Base-by-base conservation (phyloP, 345 rosid species). In the Aethionema arabicum region DNA sequence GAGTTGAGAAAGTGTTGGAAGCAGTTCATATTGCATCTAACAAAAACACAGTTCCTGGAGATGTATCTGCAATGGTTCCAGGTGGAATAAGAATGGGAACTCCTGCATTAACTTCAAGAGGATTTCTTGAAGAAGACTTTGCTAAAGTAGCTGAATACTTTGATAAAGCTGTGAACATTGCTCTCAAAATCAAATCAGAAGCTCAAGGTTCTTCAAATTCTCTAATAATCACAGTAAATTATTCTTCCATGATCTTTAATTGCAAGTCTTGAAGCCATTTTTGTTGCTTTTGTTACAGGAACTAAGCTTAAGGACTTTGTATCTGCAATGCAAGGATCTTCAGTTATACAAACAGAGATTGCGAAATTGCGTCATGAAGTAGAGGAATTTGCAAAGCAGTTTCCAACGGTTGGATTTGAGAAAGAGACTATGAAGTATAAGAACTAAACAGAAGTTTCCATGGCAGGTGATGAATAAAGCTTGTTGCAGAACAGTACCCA, bases 41-140 rank as follows among this genome's bases (percentile, higher is more conserved):
- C 88, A 93, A 93, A 72, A 93, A 93, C 81, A 93, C 99, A 30
- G 97, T 93, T 65, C 99, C 99, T 12, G 99, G 99, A 65, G 99
- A 93, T 72, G 99, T 93, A 69, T 93, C 99, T 66, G 99, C 99
- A 54, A 93, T 93, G 99, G 99, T 93, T 74, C 99, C 99, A 31
- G 99, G 99, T 59, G 99, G 99, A 82, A 93, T 93, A 74, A 81
- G 99, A 72, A 93, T 93, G 99, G 99, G 99, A 69, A 93, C 99
- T 7, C 96, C 96, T 15, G 96, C 95, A 71, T 95, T 89, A 52
- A 86, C 95, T 54, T 86, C 95, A 2, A 78, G 96, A 75, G 96
- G 96, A 56, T 90, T 90, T 61, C 75, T 84, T 21, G 96, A 90
- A 77, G 96, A 83, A 74, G 95, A 90, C 71, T 90, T 90, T 46